These are phyloP conservation scores for Aphanomyces euteiches DNA, from an alignment of 352 stramenopile species.

Conservation along the genomic window DNA sequence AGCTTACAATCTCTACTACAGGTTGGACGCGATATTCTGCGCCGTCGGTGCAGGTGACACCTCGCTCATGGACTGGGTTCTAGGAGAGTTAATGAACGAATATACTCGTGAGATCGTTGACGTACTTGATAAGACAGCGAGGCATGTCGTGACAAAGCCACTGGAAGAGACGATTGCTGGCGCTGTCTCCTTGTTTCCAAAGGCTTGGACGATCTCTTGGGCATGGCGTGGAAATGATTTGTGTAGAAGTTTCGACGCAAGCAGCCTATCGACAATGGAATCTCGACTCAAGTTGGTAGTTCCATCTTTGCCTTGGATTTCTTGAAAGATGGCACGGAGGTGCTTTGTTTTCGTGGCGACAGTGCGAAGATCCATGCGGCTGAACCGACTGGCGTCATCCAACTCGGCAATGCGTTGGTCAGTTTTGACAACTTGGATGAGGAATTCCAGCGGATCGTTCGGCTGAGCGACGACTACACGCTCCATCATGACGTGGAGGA, in stretches of 20 bases:
- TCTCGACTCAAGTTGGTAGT: background rate
- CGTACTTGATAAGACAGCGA: conserved; percentile 41
- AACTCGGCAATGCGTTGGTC: conserved; percentile 53
- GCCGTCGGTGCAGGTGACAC: background rate
- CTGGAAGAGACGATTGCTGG: conserved; percentile 34
- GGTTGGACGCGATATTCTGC: conserved; percentile 10
- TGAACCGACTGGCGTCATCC: conserved; percentile 41
- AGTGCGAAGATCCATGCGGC: conserved; percentile 56
- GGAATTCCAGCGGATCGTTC: conserved; percentile 61
- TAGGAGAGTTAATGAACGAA: too few relatives aligned
- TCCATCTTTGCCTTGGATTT: background rate
- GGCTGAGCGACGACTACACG: conserved; percentile 57
- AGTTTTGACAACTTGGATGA: conserved; percentile 53
- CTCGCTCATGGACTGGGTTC: too few relatives aligned
- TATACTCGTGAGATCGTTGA: background rate
- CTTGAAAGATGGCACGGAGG: conserved; percentile 30
- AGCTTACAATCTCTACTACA: background rate
- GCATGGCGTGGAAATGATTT: conserved; percentile 55
- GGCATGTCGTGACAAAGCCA: conserved; percentile 41
- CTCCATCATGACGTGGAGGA: conserved; percentile 59
- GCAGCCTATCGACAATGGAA: background rate
- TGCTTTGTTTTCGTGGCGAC: conserved; percentile 62
- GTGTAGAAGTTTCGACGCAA: conserved; percentile 35
- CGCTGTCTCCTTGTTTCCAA: conserved; percentile 43
- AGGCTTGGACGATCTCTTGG: conserved; percentile 51